phyloP scores from a whole-genome alignment of 371 early-diverging fungal genomes.

The Syncephalastrum contaminatum region DNA sequence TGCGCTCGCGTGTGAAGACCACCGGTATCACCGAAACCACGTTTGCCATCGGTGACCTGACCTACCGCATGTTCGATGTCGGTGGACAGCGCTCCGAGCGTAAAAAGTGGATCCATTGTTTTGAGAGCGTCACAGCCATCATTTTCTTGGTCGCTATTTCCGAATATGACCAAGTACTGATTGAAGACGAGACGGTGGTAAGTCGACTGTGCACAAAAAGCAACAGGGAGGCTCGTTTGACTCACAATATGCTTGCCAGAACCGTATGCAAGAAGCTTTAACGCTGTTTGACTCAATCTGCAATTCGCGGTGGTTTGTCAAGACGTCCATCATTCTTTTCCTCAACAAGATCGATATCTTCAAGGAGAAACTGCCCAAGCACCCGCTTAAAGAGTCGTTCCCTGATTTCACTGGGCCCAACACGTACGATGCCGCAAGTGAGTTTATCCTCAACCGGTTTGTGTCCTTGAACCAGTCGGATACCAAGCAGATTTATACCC shows the following conservation, averaged over 20 bases:
- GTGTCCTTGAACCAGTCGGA: slow-evolving; percentile 74
- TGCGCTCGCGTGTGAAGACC: slow-evolving; percentile 87
- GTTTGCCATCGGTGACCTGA: slow-evolving; percentile 82
- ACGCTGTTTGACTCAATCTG: slow-evolving; percentile 96
- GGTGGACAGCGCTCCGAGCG: slow-evolving; percentile 94
- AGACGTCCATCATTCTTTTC: slow-evolving; percentile 94
- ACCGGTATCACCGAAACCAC: slow-evolving; percentile 89
- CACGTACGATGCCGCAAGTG: slow-evolving; percentile 31
- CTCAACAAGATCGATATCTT: slow-evolving; percentile 97
- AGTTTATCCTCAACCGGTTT: slow-evolving; percentile 64
- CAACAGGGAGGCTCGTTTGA: no score
- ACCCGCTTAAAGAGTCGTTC: slow-evolving; percentile 70
- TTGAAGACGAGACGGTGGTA: slow-evolving; percentile 93
- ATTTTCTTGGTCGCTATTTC: slow-evolving; percentile 92
- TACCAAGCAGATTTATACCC: slow-evolving; percentile 79
- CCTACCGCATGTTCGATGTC: slow-evolving; percentile 93
- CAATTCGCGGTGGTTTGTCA: slow-evolving; percentile 93
- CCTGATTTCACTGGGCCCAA: slow-evolving; percentile 64
- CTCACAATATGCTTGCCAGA: slow-evolving; percentile 37
- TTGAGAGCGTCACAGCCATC: slow-evolving; percentile 95
- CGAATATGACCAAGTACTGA: slow-evolving; percentile 95
- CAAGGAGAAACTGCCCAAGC: slow-evolving; percentile 81
- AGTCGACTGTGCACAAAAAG: slow-evolving; percentile 12
- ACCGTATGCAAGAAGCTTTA: slow-evolving; percentile 96
- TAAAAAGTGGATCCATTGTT: slow-evolving; percentile 96